Conservation (phyloP, 306 rosid genomes). For the Vigna hirtella region DNA sequence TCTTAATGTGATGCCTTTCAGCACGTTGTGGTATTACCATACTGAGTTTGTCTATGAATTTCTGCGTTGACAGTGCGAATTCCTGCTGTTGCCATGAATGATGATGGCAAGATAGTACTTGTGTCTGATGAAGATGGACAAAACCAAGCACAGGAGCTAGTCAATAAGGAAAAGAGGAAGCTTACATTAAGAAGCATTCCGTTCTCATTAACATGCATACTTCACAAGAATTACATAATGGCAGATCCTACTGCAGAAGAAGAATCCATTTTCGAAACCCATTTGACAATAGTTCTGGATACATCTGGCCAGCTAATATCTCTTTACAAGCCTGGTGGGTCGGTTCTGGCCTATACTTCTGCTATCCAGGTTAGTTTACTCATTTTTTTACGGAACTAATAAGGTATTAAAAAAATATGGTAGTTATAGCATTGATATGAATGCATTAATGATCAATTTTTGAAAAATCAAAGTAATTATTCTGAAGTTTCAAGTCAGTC, state of each 20-base stretch:
- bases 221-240: conserved; percentile 80
- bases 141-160: conserved; percentile 56
- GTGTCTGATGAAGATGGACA: conserved; percentile 67
- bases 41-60: conserved; percentile 10
- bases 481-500: not conserved
- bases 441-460: not conserved
- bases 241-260: conserved; percentile 94
- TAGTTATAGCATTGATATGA: not conserved
- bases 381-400: conserved; percentile 35
- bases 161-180: conserved; percentile 79
- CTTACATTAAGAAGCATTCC: conserved; percentile 72
- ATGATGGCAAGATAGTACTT: conserved; percentile 77
- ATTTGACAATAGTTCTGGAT: conserved; percentile 79
- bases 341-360: conserved; percentile 75
- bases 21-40: not conserved
- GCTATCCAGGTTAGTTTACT: conserved; percentile 71
- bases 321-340: conserved; percentile 90
- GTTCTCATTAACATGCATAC: conserved; percentile 81
- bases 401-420: conserved; percentile 20
- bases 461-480: not conserved
- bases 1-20: conserved; percentile 21
- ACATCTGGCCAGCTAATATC: conserved; percentile 77
- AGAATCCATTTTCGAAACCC: conserved; percentile 87
- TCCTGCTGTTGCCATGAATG: conserved; percentile 76
- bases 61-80: conserved; percentile 68